Conservation (phyloP, 257 asterid species). For the Primulina huaijiensis region DNA sequence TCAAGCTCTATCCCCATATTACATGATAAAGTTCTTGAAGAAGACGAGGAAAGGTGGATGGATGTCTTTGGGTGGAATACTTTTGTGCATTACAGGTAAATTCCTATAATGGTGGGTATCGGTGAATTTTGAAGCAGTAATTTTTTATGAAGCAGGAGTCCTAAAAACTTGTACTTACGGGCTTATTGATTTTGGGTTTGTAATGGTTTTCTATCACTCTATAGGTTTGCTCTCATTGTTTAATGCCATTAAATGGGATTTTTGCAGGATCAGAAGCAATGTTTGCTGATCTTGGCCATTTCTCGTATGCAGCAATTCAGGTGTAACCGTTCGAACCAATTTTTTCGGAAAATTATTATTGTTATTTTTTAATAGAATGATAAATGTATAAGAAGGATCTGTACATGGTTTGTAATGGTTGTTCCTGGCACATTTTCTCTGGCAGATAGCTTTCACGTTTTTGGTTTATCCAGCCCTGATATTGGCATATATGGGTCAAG, state of each 20-base stretch:
- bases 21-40: constrained; percentile 82
- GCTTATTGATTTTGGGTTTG: not conserved
- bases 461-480: constrained; percentile 90
- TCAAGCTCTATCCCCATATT: constrained; percentile 83
- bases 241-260: not conserved
- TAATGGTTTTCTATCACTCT: not conserved
- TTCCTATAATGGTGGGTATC: not conserved
- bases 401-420: not conserved
- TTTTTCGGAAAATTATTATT: not conserved
- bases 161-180: not conserved
- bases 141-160: not conserved
- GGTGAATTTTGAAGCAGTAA: not conserved
- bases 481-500: constrained; percentile 98
- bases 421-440: constrained; percentile 18
- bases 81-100: constrained; percentile 92
- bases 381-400: not conserved
- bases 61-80: constrained; percentile 98
- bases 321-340: constrained; percentile 30
- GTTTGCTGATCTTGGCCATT: constrained; percentile 99
- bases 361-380: not conserved
- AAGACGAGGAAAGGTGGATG: constrained; percentile 96
- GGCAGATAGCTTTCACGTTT: constrained; percentile 93
- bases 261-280: constrained; percentile 92
- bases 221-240: not conserved
- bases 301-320: constrained; percentile 88